These are phyloP conservation scores for Acrocalymma vagum DNA, from an alignment of 2,329 filamentous ascomycete genomes.

Conservation along the genomic window DNA sequence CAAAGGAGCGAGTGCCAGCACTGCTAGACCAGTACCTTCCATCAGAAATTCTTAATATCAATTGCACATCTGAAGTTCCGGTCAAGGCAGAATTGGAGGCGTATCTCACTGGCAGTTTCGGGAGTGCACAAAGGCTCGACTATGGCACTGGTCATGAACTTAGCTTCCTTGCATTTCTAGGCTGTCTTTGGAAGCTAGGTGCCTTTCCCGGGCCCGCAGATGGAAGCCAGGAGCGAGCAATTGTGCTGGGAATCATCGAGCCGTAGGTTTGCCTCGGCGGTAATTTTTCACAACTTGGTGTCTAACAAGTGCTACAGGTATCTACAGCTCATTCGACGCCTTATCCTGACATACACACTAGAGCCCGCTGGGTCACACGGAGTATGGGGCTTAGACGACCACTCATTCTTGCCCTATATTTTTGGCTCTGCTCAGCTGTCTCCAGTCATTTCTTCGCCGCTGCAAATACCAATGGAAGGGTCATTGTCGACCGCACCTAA, in stretches of 20 bases:
- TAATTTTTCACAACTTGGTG: background rate
- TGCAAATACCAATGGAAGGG: conserved; percentile 76
- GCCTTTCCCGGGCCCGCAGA: conserved; percentile 70
- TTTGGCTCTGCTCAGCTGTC: conserved; percentile 92
- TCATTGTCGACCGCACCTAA: conserved; percentile 74
- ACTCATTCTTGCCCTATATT: conserved; percentile 92
- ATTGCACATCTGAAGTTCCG: conserved; percentile 43
- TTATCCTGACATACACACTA: conserved; percentile 90
- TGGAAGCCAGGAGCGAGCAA: conserved; percentile 74
- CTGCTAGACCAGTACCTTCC: conserved; percentile 68
- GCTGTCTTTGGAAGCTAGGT: conserved; percentile 88
- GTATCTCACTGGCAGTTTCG: conserved; percentile 87
- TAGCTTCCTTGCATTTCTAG: conserved; percentile 92
- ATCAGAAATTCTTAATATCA: conserved; percentile 51
- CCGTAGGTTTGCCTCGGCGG: conserved; percentile 65
- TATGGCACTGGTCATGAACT: conserved; percentile 97
- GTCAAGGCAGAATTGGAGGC: conserved; percentile 74
- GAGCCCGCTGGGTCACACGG: conserved; percentile 96
- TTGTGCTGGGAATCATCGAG: conserved; percentile 84
- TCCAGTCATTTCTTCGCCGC: conserved; percentile 69
- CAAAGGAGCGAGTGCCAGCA: conserved; percentile 66
- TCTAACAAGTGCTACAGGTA: conserved; percentile 70
- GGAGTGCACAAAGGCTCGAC: conserved; percentile 87
- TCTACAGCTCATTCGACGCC: conserved; percentile 77
- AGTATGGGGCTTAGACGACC: conserved; percentile 98